Evolutionary conservation across 2,329 filamentous ascomycete genomes (phyloP).

Genomic region (Ceratocystis cacaofunesta): DNA sequence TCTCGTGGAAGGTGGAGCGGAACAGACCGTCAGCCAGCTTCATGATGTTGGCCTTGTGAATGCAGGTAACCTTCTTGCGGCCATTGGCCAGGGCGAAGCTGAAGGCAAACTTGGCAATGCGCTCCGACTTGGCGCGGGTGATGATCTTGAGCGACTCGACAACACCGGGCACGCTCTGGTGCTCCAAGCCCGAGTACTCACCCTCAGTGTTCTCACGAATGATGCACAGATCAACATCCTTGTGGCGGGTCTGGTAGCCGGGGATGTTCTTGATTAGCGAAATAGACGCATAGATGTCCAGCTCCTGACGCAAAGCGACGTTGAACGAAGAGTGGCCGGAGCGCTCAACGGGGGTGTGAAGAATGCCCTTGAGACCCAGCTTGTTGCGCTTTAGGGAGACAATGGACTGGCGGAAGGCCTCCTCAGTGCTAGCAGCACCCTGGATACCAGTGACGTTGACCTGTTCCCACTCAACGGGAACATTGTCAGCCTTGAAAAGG

Average conservation of each 20-base stretch:
- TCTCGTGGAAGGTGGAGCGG: conserved; percentile 89
- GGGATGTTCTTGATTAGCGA: conserved; percentile 99
- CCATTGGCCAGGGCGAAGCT: conserved; percentile 96
- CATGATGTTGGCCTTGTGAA: conserved; percentile 99
- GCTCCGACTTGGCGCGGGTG: conserved; percentile 96
- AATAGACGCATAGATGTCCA: conserved; percentile 98
- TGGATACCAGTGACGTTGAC: conserved; percentile 88
- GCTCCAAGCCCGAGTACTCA: conserved; percentile 97
- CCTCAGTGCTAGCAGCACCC: conserved; percentile 65
- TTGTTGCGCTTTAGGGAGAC: conserved; percentile 96
- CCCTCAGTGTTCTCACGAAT: conserved; percentile 99
- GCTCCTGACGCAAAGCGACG: conserved; percentile 94
- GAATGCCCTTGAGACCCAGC: conserved; percentile 95
- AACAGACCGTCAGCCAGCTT: conserved; percentile 98
- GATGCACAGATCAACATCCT: conserved; percentile 95
- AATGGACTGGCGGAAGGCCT: conserved; percentile 89
- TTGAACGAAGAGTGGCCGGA: conserved; percentile 99
- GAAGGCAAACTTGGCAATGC: conserved; percentile 98
- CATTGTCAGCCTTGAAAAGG: conserved; percentile 98
- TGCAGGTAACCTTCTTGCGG: conserved; percentile 98
- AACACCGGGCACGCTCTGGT: conserved; percentile 90
- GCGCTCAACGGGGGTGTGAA: conserved; percentile 91
- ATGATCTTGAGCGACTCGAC: conserved; percentile 99
- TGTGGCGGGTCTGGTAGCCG: conserved; percentile 92
- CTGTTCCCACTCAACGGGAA: conserved; percentile 97